Conservation (phyloP, 2,329 filamentous ascomycete genomes). For the Paecilomyces sp. region DNA sequence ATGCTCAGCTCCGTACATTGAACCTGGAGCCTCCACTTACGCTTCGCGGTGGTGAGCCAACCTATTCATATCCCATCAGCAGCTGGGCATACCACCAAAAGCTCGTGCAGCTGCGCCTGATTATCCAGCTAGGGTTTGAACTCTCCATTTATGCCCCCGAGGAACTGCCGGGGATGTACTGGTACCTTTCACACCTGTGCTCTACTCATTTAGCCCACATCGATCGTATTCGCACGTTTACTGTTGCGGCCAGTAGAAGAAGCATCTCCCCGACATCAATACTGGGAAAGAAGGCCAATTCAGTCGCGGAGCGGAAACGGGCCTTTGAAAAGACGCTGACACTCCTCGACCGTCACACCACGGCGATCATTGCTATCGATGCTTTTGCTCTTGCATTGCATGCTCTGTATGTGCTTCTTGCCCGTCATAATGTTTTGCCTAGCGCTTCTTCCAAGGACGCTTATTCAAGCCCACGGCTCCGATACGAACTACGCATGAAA, state of each 20-base stretch:
- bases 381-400: slow-evolving; percentile 46
- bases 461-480: slow-evolving; percentile 60
- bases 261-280: slow-evolving; percentile 11
- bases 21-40: slow-evolving; percentile 55
- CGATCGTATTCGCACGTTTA: slow-evolving; percentile 65
- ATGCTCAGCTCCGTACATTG: slow-evolving; percentile 57
- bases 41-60: slow-evolving; percentile 47
- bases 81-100: slow-evolving; percentile 91
- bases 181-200: slow-evolving; percentile 71
- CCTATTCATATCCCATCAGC: slow-evolving; percentile 66
- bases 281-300: slow-evolving; percentile 7
- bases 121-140: slow-evolving; percentile 89
- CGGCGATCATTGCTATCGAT: slow-evolving; percentile 58
- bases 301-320: slow-evolving; percentile 18
- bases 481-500: slow-evolving; percentile 81
- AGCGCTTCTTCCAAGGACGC: slow-evolving; percentile 46
- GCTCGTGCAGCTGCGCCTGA: slow-evolving; percentile 76
- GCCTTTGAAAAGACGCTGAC: slow-evolving; percentile 35
- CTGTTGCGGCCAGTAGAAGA: slow-evolving; percentile 30
- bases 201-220: slow-evolving; percentile 62
- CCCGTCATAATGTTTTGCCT: slow-evolving; percentile 46
- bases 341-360: slow-evolving; percentile 53
- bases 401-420: slow-evolving; percentile 59
- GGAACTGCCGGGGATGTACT: slow-evolving; percentile 85
- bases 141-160: slow-evolving; percentile 81